Percentiles rank a stretch among this genome's conserved stretches.
Conservation (phyloP, 176 grass and related monocot genomes). For the Oryza longistaminata region DNA sequence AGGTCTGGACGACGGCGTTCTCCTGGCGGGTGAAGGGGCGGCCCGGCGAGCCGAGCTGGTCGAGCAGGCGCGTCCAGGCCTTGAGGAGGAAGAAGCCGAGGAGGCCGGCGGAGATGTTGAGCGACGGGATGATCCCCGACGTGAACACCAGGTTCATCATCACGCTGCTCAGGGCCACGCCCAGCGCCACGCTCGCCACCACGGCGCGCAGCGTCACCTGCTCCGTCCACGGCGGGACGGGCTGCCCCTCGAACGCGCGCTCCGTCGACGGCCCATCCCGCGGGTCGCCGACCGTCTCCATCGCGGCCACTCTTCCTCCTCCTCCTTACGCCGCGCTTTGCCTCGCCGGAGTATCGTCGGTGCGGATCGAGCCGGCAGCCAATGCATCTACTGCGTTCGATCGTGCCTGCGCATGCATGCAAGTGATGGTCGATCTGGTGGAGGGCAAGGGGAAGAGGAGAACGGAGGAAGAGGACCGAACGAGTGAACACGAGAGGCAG, state of each 20-base stretch:
- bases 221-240: constrained; percentile 52
- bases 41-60: constrained; percentile 37
- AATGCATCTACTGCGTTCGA: constrained; percentile 14
- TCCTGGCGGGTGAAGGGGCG: constrained; percentile 72
- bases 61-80: constrained; percentile 53
- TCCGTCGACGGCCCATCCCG: constrained; percentile 58
- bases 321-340: not conserved
- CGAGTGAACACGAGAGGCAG: constrained; percentile 3
- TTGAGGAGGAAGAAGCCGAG: constrained; percentile 73
- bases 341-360: constrained; percentile 6
- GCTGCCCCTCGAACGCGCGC: constrained; percentile 48
- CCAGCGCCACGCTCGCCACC: constrained; percentile 58
- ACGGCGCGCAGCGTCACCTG: constrained; percentile 65
- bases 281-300: constrained; percentile 57
- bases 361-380: not conserved
- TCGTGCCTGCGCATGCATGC: constrained; percentile 7
- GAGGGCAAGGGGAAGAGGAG: not conserved
- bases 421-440: not conserved
- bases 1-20: constrained; percentile 80
- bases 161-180: constrained; percentile 55
- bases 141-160: constrained; percentile 85
- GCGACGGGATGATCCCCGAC: constrained; percentile 66
- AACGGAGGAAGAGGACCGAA: not conserved
- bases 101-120: constrained; percentile 64
- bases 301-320: not conserved